Evolutionary conservation across 257 asterid genomes (phyloP).

Genomic region (Plantago elongata): DNA sequence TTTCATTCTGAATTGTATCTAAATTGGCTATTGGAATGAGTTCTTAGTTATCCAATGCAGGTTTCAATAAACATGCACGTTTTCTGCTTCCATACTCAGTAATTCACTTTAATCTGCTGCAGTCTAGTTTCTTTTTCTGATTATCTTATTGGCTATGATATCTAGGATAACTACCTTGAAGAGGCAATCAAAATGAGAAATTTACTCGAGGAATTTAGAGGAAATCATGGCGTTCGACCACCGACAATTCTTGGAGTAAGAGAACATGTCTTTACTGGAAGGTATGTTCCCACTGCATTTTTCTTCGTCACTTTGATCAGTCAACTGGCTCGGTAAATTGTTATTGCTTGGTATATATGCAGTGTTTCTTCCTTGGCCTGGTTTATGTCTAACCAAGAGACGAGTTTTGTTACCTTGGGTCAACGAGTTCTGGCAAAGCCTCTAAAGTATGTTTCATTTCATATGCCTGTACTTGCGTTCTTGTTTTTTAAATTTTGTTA

Average conservation of each 20-base stretch:
- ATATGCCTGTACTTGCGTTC: background rate
- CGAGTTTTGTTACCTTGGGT: slow-evolving; percentile 97
- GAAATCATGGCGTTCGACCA: slow-evolving; percentile 89
- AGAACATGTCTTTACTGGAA: slow-evolving; percentile 97
- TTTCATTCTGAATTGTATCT: no score
- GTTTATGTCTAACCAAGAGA: slow-evolving; percentile 99
- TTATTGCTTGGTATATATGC: slow-evolving; percentile 29
- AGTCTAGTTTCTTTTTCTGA: background rate
- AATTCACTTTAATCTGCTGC: slow-evolving; percentile 8
- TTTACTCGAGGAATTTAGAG: slow-evolving; percentile 88
- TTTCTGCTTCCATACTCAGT: slow-evolving; percentile 7
- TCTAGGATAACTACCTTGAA: slow-evolving; percentile 98
- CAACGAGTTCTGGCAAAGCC: slow-evolving; percentile 97
- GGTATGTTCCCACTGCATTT: slow-evolving; percentile 34
- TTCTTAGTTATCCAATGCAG: no score
- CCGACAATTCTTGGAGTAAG: slow-evolving; percentile 98
- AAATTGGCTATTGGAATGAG: no score
- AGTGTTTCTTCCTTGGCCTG: slow-evolving; percentile 98
- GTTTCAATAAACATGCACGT: slow-evolving; percentile 8
- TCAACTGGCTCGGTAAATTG: background rate
- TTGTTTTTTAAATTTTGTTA: background rate
- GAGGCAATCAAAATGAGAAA: slow-evolving; percentile 98
- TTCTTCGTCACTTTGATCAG: background rate
- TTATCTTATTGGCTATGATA: slow-evolving; percentile 12
- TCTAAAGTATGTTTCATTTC: slow-evolving; percentile 62